Percentiles rank a stretch among this genome's conserved stretches.
Conservation (phyloP, 1,139 yeast species). For the Arxiozyma telluris region DNA sequence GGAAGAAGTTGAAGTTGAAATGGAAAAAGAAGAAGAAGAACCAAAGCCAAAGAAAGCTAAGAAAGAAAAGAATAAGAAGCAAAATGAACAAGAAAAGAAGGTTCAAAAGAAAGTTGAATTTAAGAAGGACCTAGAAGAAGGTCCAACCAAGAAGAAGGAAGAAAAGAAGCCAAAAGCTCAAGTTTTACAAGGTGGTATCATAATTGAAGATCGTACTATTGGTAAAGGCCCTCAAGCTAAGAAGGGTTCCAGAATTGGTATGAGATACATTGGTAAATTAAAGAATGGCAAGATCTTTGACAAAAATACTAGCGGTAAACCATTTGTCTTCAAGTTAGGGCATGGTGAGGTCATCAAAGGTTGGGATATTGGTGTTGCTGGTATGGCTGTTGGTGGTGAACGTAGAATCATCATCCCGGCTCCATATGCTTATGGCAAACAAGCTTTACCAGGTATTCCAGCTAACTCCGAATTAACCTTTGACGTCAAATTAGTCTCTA, state of each 20-base stretch:
- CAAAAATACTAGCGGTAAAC: conserved; percentile 95
- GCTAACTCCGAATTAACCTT: conserved; percentile 93
- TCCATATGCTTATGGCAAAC: conserved; percentile 91
- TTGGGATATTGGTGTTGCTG: conserved; percentile 96
- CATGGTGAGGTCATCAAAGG: conserved; percentile 98
- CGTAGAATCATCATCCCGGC: conserved; percentile 96
- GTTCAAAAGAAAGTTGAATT: conserved; percentile 70
- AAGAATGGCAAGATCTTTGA: conserved; percentile 94
- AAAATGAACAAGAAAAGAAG: conserved; percentile 21
- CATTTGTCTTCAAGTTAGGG: conserved; percentile 83
- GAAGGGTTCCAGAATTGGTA: conserved; percentile 84
- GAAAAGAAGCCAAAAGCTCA: conserved; percentile 42
- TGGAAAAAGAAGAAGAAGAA: conserved; percentile 20
- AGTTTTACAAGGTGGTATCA: conserved; percentile 86
- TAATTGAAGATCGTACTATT: conserved; percentile 80
- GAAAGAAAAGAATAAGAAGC: conserved; percentile 25
- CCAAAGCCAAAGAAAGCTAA: conserved; percentile 23
- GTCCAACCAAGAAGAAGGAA: conserved; percentile 57
- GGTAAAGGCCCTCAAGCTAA: conserved; percentile 89
- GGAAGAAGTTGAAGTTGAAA: conserved; percentile 17
- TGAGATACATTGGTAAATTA: conserved; percentile 95
- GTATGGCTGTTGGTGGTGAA: conserved; percentile 99
- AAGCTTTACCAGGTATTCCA: conserved; percentile 93
- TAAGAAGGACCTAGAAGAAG: conserved; percentile 85
- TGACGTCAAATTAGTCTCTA: conserved; percentile 86